These are phyloP conservation scores for Obba rivulosa DNA, from an alignment of 768 basidiomycete genomes.

Conservation along the genomic window DNA sequence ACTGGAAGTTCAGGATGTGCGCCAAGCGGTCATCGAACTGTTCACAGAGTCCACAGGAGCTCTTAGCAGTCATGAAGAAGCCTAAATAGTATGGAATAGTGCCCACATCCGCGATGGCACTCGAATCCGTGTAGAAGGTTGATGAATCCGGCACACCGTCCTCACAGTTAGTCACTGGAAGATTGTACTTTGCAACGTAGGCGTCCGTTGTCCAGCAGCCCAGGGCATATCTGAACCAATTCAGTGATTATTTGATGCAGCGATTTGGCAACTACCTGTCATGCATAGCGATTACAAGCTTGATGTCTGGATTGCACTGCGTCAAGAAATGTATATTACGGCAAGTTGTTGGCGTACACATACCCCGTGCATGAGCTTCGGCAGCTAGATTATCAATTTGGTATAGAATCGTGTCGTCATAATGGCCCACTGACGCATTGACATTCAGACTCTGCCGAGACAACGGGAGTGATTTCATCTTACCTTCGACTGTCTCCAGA, in stretches of 20 bases:
- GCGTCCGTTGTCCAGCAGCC: constrained; percentile 4
- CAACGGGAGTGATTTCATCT: neutral
- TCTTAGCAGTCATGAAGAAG: too few relatives aligned
- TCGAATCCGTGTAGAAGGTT: constrained; percentile 1
- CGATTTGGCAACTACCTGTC: neutral
- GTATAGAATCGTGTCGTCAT: constrained; percentile 1
- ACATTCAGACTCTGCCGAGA: neutral
- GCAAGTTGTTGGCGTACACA: neutral
- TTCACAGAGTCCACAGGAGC: neutral
- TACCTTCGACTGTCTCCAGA: constrained; percentile 3
- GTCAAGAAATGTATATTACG: neutral
- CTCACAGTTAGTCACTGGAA: constrained; percentile 2
- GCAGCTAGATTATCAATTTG: constrained; percentile 4
- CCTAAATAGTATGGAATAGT: neutral
- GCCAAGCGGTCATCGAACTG: constrained; percentile 4
- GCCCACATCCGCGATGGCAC: constrained; percentile 4
- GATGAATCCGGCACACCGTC: constrained; percentile 3
- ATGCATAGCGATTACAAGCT: constrained; percentile 4
- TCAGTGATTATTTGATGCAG: neutral
- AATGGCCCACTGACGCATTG: neutral
- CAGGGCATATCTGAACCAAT: constrained; percentile 4
- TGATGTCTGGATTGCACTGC: neutral
- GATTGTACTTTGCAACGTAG: constrained; percentile 5
- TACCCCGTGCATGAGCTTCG: constrained; percentile 3
- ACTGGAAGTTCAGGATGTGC: constrained; percentile 5